Conservation (phyloP, 2,329 filamentous ascomycete genomes). For the Fusarium keratoplasticum region DNA sequence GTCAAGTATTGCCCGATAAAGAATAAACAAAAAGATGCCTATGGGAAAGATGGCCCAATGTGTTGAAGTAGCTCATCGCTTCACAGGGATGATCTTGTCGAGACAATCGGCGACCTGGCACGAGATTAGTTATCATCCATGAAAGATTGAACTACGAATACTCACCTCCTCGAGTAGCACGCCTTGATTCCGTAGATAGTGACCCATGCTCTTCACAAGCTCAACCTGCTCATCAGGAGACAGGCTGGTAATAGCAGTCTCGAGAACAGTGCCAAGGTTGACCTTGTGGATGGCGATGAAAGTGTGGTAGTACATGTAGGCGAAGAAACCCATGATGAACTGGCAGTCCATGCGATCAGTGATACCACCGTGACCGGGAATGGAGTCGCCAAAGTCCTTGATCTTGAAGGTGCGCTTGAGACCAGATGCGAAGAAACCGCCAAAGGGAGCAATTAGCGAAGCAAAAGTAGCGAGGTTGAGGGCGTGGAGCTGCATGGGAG, state of each 20-base stretch:
- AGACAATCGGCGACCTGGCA: conserved; percentile 43
- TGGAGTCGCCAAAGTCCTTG: conserved; percentile 99
- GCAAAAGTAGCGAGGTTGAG: conserved; percentile 92
- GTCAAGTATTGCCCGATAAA: conserved; percentile 15
- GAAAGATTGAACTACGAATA: not conserved
- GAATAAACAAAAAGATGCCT: conserved; percentile 30
- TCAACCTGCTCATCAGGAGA: conserved; percentile 90
- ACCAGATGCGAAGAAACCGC: conserved; percentile 97
- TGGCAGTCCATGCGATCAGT: conserved; percentile 99
- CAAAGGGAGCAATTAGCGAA: conserved; percentile 95
- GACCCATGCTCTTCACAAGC: conserved; percentile 72
- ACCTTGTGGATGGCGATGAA: conserved; percentile 93
- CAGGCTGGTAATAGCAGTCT: conserved; percentile 91
- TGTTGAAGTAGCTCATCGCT: conserved; percentile 32
- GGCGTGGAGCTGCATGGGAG: conserved; percentile 94
- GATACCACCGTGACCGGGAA: conserved; percentile 96
- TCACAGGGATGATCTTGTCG: conserved; percentile 39
- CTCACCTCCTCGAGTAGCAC: conserved; percentile 50
- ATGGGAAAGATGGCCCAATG: conserved; percentile 12
- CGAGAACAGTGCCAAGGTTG: conserved; percentile 86
- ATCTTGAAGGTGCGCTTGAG: conserved; percentile 99
- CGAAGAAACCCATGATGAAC: conserved; percentile 99
- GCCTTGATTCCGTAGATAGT: conserved; percentile 75
- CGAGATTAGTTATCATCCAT: conserved; percentile 5
- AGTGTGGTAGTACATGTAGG: conserved; percentile 98